Evolutionary conservation across 805 yeast genomes (phyloP), one percentile per base, ranked within the genome.

Genomic region (Tetrapisispora namnaoensis): DNA sequence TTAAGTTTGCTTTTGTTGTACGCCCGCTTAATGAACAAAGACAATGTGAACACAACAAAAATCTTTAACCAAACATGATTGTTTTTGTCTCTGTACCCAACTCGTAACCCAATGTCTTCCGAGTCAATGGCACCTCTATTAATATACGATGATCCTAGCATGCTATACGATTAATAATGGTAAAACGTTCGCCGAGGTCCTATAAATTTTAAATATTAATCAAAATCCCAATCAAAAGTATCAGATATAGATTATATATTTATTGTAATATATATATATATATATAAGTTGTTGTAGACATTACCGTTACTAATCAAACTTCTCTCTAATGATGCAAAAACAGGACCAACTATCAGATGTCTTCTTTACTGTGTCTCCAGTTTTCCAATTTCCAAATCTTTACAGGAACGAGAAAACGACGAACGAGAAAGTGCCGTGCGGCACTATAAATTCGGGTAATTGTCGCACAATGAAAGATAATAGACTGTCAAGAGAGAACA

Each of bases 41-140:
- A 42, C 17, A 42, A 16, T 30, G 27, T 42, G 18, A n/a, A 28
- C 10, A 42, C 17, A 4, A 42, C 37, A 13, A 42, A 42, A 8
- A 42, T 42, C 37, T 42, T 42, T 27, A 42, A 18, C 44, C 44
- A 42, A 6, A 42, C 37, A 32, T 28, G 44, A 20, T 42, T 42
- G 18, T 42, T 42, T 9, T 28, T 16, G 2, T 28, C 24, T 5
- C 18, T 18, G 8, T 6, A 28, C 9, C 35, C 32, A 11, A 20
- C 44, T 11, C 36, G 11, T 10, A 42, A 20, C 20, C 44, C 44
- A 28, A 42, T 30, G 10, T 42, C 44, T 4, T 42, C 44, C 5
- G 36, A 30, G 22, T 42, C 44, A 30, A 42, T 42, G 9, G 21
- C 22, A 42, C 17, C 37, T 20, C 44, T 28, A 17, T 30, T 28